Evolutionary conservation across 805 yeast species (phyloP).

Genomic region (Metschnikowia borealis): DNA sequence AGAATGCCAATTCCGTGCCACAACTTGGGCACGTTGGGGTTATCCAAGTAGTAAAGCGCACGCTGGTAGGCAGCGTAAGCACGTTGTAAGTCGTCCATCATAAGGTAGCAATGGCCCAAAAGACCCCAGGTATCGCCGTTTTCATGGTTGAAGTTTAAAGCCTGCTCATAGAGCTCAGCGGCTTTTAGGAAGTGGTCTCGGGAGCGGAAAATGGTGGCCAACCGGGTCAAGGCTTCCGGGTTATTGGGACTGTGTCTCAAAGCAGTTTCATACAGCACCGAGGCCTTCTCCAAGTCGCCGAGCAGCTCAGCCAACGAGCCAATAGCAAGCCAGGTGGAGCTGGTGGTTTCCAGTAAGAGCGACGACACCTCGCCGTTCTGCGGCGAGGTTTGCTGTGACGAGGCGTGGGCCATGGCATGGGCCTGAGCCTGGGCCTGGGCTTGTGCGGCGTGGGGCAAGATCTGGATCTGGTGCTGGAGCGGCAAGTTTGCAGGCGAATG

Average conservation of each 20-base stretch:
- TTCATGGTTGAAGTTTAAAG: conserved; percentile 74
- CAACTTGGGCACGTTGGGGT: conserved; percentile 91
- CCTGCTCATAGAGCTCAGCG: conserved; percentile 88
- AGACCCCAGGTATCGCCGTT: conserved; percentile 98
- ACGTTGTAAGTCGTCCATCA: conserved; percentile 93
- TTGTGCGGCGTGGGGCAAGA: conserved; percentile 16
- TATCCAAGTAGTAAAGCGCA: conserved; percentile 84
- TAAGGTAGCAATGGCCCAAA: conserved; percentile 91
- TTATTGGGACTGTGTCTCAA: conserved; percentile 82
- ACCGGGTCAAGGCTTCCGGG: conserved; percentile 75
- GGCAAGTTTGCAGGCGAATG: conserved; percentile 14
- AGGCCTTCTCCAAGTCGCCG: conserved; percentile 86
- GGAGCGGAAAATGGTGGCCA: conserved; percentile 85
- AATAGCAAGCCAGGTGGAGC: conserved; percentile 84
- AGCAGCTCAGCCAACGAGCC: conserved; percentile 87
- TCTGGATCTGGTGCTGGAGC: conserved; percentile 18
- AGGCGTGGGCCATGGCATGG: conserved; percentile 13
- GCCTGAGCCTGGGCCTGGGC: conserved; percentile 14
- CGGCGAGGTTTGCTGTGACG: conserved; percentile 9
- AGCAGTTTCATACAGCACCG: conserved; percentile 83
- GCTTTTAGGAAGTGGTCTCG: conserved; percentile 91
- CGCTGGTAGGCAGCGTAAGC: conserved; percentile 97
- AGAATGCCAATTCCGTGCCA: conserved; percentile 99
- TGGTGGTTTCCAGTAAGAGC: conserved; percentile 48
- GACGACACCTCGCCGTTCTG: conserved; percentile 12